Base-by-base conservation (phyloP, 129 eudicot genomes). In the Flaveria robusta region DNA sequence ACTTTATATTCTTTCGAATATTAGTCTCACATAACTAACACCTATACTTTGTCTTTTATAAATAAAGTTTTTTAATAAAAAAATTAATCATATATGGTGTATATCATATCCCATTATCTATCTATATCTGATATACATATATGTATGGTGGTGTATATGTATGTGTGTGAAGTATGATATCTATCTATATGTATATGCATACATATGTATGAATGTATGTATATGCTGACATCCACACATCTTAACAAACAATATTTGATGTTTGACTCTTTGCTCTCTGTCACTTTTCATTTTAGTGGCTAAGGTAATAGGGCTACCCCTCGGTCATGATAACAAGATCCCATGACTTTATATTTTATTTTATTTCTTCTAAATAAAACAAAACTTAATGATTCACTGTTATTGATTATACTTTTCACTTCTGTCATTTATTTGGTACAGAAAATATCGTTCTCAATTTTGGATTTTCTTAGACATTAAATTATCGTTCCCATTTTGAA, bases 321-420 rank as follows among this genome's bases (percentile, higher is more conserved):
- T 74, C 18, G 12, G 27, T 79, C 77, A 71, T 79, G 77, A 71
- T 79, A 79, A 60, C 82, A 71, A 51, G 43, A 39, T 27, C 50
- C 74, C 68, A 79, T 66, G 74, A 39, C 31, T 60, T 64, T 18
- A n/a, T 37, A 31, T 49, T 72, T 71, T 64, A 67, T 79, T 79
- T 70, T 77, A 6, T 71, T 27, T 71, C 43, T 79, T 76, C 37
- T 41, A 62, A 72, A 79, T 50, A 67, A 79, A 79, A 79, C 78
- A 79, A 79, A 79, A 65, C 51, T 26, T 72, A 50, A 72, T 72
- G 60, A 72, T 72, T 79, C 72, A 64, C 79, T 63, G 83, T 65
- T 58, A 72, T n/a, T 47, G 71, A 75, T 29, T 24, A 29, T 24
- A 29, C 47, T 60, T 60, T 75, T 64, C 39, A 11, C 71, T 74